phyloP scores from a whole-genome alignment of 768 basidiomycete species.

The Pleurotus sapidus region DNA sequence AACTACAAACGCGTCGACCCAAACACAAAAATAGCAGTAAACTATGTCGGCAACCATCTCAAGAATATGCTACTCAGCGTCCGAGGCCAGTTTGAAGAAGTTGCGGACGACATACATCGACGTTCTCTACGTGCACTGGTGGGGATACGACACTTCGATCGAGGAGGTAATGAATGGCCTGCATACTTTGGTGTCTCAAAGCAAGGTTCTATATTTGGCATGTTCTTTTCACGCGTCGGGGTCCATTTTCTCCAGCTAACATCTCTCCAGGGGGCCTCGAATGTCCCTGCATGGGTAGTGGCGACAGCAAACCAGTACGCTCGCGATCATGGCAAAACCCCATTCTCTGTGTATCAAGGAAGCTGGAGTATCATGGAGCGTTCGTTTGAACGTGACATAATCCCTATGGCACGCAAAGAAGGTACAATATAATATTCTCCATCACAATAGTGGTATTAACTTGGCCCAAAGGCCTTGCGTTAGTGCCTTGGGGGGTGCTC shows the following conservation, averaged over 20 bases:
- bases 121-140: conserved; percentile 43
- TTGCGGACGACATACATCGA: conserved; percentile 46
- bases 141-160: conserved; percentile 51
- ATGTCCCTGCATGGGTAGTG: conserved; percentile 49
- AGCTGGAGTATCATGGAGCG: conserved; percentile 40
- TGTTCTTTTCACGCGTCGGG: not conserved
- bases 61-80: conserved; percentile 42
- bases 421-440: conserved; percentile 31
- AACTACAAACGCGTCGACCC: conserved; percentile 25
- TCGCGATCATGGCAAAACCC: conserved; percentile 42
- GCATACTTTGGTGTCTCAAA: conserved; percentile 44
- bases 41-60: conserved; percentile 45
- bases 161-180: conserved; percentile 57
- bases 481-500: conserved; percentile 31
- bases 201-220: conserved; percentile 51
- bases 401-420: conserved; percentile 41
- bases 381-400: conserved; percentile 52
- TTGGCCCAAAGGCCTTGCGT: conserved; percentile 31
- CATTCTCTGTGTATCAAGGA: conserved; percentile 55
- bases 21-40: conserved; percentile 26
- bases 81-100: conserved; percentile 40
- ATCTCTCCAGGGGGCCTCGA: conserved; percentile 30
- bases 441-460: conserved; percentile 23
- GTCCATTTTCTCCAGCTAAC: not conserved
- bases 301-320: conserved; percentile 49